These are phyloP conservation scores for Clarireedia hainanense DNA, from an alignment of 2,329 filamentous ascomycete species.

Conservation along the genomic window DNA sequence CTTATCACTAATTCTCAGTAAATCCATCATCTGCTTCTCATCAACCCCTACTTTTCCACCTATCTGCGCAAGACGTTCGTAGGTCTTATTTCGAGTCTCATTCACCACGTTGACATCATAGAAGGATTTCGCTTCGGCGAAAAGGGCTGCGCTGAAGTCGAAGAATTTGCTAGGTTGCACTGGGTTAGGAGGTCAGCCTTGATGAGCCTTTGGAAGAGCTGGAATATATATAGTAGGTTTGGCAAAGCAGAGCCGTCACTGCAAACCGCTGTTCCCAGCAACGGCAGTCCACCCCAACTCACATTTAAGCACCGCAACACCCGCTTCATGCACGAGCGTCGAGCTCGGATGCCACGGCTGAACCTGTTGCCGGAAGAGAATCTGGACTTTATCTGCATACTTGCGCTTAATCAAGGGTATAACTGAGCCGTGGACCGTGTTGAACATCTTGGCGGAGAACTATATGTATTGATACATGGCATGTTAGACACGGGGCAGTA, in stretches of 20 bases:
- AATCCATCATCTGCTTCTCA: slow-evolving; percentile 57
- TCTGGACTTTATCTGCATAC: slow-evolving; percentile 51
- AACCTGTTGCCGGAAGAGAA: slow-evolving; percentile 86
- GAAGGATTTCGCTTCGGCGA: slow-evolving; percentile 63
- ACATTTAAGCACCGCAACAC: slow-evolving; percentile 66
- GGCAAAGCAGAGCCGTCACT: not conserved
- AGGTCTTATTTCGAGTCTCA: slow-evolving; percentile 79
- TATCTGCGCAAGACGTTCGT: slow-evolving; percentile 69
- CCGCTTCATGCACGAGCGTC: slow-evolving; percentile 76
- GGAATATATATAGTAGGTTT: not conserved
- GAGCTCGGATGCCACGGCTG: slow-evolving; percentile 93
- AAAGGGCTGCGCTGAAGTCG: slow-evolving; percentile 56
- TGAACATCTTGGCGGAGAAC: slow-evolving; percentile 62
- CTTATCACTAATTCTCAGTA: slow-evolving; percentile 63
- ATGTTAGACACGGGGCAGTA: not conserved
- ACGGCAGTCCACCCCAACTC: slow-evolving; percentile 24
- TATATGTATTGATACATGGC: not conserved
- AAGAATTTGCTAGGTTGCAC: slow-evolving; percentile 48
- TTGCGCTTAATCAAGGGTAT: slow-evolving; percentile 55
- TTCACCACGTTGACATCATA: slow-evolving; percentile 81
- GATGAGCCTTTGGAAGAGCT: not conserved
- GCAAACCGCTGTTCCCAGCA: too few species aligned
- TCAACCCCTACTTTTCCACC: slow-evolving; percentile 60
- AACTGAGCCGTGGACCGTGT: slow-evolving; percentile 61
- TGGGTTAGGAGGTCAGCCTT: not conserved